Percentiles rank a stretch among this genome's conserved stretches.
These are phyloP conservation scores for Ceratobasidium sp. DNA, from an alignment of 1,284 basidiomycete species.

Conservation along the genomic window DNA sequence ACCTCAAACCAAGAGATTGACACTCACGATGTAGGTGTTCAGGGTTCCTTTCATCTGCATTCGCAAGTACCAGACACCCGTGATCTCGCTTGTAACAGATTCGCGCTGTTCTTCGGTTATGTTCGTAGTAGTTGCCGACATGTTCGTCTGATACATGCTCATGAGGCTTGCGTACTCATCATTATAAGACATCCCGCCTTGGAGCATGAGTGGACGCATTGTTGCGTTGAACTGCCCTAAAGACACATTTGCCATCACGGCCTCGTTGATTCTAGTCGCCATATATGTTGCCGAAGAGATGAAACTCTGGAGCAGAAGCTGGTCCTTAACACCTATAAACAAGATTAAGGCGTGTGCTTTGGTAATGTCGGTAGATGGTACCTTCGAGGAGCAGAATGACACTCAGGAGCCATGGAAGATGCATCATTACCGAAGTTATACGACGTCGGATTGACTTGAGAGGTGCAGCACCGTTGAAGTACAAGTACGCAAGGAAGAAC, in stretches of 20 bases:
- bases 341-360: background rate
- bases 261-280: background rate
- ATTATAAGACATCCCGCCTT: background rate
- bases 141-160: background rate
- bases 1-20: background rate
- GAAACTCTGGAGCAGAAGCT: constrained; percentile 36
- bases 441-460: constrained; percentile 24
- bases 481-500: constrained; percentile 28
- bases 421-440: constrained; percentile 22
- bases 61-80: background rate
- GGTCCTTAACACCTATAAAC: constrained; percentile 27
- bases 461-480: constrained; percentile 35
- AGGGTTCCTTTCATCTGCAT: background rate
- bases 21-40: constrained; percentile 18
- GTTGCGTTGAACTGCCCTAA: background rate
- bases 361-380: background rate
- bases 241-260: background rate
- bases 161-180: background rate
- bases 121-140: background rate
- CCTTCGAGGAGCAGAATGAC: constrained; percentile 32
- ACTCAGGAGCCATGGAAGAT: constrained; percentile 25
- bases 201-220: background rate
- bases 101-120: background rate
- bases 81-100: background rate
- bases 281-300: background rate